These are phyloP conservation scores for Penicillium expansum DNA, from an alignment of 2,329 filamentous ascomycete genomes.

Conservation along the genomic window DNA sequence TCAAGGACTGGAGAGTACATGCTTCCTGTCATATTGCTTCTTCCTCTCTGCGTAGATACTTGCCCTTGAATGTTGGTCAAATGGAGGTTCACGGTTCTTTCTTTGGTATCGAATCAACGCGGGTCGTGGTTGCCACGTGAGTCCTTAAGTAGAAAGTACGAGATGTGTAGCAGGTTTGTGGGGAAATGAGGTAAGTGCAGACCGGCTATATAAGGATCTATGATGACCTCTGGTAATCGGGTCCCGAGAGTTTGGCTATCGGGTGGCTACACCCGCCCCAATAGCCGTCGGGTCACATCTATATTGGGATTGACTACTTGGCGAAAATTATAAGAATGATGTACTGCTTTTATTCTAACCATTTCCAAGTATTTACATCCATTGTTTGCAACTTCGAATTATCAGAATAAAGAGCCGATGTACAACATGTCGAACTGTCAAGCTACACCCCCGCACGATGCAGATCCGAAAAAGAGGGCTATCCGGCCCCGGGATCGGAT, in stretches of 20 bases:
- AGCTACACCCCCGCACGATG: neutral
- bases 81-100: neutral
- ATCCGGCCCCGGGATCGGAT: conserved; percentile 4
- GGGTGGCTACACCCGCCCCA: conserved; percentile 9
- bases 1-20: conserved; percentile 37
- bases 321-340: neutral
- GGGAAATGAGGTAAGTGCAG: neutral
- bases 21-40: conserved; percentile 17
- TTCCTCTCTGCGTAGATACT: neutral
- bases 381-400: neutral
- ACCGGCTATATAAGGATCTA: conserved; percentile 3
- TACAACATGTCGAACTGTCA: neutral
- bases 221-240: conserved; percentile 5
- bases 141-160: neutral
- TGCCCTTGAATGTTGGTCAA: neutral
- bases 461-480: conserved; percentile 3
- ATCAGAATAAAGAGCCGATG: too few species aligned
- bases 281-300: neutral
- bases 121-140: neutral
- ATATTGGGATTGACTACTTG: neutral
- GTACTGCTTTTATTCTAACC: too few species aligned
- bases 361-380: too few species aligned
- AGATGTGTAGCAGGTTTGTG: neutral
- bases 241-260: conserved; percentile 15
- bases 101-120: neutral